Evolutionary conservation across 495 filamentous ascomycete genomes (phyloP), one percentile per base, ranked within the genome.

Genomic region (Lichenothelia convexa): DNA sequence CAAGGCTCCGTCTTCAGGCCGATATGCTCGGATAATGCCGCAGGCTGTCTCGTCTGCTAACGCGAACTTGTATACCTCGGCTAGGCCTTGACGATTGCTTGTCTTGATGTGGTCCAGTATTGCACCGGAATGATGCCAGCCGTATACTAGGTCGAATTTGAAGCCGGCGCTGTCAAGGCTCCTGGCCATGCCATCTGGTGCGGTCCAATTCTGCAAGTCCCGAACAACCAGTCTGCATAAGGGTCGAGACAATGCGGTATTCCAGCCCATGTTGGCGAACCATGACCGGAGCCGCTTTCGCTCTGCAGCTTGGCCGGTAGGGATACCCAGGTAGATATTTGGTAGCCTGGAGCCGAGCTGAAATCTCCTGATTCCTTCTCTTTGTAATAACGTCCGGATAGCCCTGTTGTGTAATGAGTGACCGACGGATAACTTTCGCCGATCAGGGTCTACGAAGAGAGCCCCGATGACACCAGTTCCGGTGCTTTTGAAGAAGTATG

Each of bases 361-460:
- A 27, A 89, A 68, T 23, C 76, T 67, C 47, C 75, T 78, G 45
- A 82, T 63, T 3, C 72, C 75, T 32, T 72, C 70, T 32, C 69
- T 68, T 26, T 74, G 69, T 26, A 89, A 62, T 11, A 81, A 58
- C 11, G 64, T 70, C 12, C 80, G 71, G 29, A 91, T 73, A 0
- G 82, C 83, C 17, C 83, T 69, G 36, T 78, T 77, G 50, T 89
- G 82, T 0, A 93, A 70, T 1, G 80, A 87, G 35, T 80, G 70
- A 1, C 84, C 84, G 38, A 93, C 84, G 2, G 82, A 86, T 3
- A 91, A 65, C 45, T 86, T 87, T 21, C 84, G 68, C 41, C 84
- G 71, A 21, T 73, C 49, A 0, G 84, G 83, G 44, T 92, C 84
- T 22, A 92, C 84, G 32, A 92, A 78, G 33, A 93, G 56, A 21